phyloP scores from a whole-genome alignment of 2,329 filamentous ascomycete species.

The Septoria petroselini region DNA sequence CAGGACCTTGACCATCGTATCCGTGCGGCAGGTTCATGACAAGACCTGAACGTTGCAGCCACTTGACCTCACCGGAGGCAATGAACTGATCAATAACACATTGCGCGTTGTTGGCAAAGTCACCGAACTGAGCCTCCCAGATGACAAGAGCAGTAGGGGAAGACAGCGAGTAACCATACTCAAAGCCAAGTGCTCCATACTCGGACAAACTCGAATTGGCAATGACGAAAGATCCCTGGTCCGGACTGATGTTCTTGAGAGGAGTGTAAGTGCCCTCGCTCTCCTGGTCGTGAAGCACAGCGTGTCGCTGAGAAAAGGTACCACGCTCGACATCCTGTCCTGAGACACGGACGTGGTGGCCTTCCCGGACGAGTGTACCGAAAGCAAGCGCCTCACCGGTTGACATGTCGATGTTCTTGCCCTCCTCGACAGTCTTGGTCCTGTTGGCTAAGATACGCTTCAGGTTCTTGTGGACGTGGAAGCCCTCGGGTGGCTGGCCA shows the following conservation, averaged over 20 bases:
- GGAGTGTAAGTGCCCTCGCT: conserved; percentile 90
- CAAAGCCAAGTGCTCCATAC: conserved; percentile 80
- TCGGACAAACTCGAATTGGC: conserved; percentile 87
- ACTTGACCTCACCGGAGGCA: conserved; percentile 95
- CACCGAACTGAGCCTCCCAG: conserved; percentile 99
- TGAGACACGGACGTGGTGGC: conserved; percentile 94
- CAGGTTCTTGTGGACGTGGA: conserved; percentile 88
- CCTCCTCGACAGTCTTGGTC: conserved; percentile 87
- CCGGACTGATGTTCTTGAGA: conserved; percentile 79
- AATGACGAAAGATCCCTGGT: conserved; percentile 94
- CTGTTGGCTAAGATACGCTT: conserved; percentile 91
- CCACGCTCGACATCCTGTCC: conserved; percentile 99
- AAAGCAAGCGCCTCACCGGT: conserved; percentile 96
- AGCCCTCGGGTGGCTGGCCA: conserved; percentile 74
- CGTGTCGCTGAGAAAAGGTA: conserved; percentile 97
- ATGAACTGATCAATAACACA: conserved; percentile 99
- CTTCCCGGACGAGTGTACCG: conserved; percentile 83
- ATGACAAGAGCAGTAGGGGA: conserved; percentile 96
- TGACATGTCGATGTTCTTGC: conserved; percentile 94
- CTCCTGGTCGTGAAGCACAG: conserved; percentile 96
- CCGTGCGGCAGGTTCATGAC: conserved; percentile 96
- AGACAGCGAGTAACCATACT: conserved; percentile 96
- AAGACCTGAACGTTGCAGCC: conserved; percentile 95
- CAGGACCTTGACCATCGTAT: conserved; percentile 96
- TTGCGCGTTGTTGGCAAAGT: conserved; percentile 99